These are phyloP conservation scores for Solanum paucissectum DNA, from an alignment of 257 asterid genomes.

Conservation along the genomic window DNA sequence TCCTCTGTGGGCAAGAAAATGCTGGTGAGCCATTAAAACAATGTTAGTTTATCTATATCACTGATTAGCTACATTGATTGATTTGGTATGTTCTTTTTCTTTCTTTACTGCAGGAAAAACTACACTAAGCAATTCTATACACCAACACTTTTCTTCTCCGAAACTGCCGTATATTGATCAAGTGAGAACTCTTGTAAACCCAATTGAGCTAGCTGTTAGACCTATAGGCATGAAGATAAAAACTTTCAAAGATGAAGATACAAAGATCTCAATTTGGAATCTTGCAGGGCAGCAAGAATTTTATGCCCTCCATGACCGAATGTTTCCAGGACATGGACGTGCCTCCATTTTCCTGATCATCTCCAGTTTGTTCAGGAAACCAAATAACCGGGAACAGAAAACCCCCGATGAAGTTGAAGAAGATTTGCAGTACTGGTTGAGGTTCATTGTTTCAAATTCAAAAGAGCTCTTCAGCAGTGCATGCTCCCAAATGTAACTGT, in stretches of 20 bases:
- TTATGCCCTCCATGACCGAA: slow-evolving; percentile 57
- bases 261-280: slow-evolving; percentile 72
- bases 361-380: slow-evolving; percentile 52
- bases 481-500: slow-evolving; percentile 66
- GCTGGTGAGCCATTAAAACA: slow-evolving; percentile 31
- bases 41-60: background rate
- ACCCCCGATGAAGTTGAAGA: slow-evolving; percentile 48
- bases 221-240: slow-evolving; percentile 51
- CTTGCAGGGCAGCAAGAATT: slow-evolving; percentile 66
- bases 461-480: slow-evolving; percentile 65
- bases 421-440: slow-evolving; percentile 74
- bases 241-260: slow-evolving; percentile 52
- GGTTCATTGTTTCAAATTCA: slow-evolving; percentile 64
- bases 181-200: slow-evolving; percentile 58
- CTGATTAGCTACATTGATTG: background rate
- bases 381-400: slow-evolving; percentile 51
- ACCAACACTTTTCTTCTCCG: slow-evolving; percentile 42
- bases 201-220: slow-evolving; percentile 64
- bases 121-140: slow-evolving; percentile 48
- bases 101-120: slow-evolving; percentile 39
- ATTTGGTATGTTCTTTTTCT: background rate
- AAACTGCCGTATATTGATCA: slow-evolving; percentile 53
- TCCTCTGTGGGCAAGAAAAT: slow-evolving; percentile 64
- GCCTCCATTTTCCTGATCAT: slow-evolving; percentile 52
- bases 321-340: slow-evolving; percentile 82